phyloP scores from a whole-genome alignment of 1,284 basidiomycete species.

The Pseudomicrostroma phylloplanum region DNA sequence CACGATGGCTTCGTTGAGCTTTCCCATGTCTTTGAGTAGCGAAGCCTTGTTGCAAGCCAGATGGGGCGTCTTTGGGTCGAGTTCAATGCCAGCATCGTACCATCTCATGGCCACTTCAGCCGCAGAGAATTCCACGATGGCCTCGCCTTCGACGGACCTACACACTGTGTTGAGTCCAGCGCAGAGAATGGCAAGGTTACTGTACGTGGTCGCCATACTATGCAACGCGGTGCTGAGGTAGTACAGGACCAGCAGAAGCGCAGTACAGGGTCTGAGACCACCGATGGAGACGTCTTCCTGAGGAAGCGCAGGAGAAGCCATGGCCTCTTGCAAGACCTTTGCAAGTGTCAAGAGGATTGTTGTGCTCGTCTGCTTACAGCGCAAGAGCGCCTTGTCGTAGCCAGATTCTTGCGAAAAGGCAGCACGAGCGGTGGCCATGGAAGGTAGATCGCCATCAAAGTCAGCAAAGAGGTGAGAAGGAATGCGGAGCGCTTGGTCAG shows the following conservation, averaged over 20 bases:
- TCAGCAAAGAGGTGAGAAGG: slow-evolving; percentile 33
- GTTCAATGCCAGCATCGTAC: slow-evolving; percentile 58
- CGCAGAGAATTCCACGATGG: no score
- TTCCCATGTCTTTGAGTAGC: slow-evolving; percentile 60
- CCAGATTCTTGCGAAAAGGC: slow-evolving; percentile 7
- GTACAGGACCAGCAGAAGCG: slow-evolving; percentile 58
- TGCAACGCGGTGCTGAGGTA: slow-evolving; percentile 59
- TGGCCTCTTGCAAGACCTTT: slow-evolving; percentile 58
- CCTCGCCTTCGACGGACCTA: no score
- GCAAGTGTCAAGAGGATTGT: slow-evolving; percentile 60
- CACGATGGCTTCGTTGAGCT: slow-evolving; percentile 57
- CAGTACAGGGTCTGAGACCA: slow-evolving; percentile 55
- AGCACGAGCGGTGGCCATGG: slow-evolving; percentile 13
- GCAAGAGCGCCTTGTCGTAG: slow-evolving; percentile 31
- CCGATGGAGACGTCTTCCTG: slow-evolving; percentile 33
- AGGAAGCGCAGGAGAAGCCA: slow-evolving; percentile 15
- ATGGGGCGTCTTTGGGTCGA: slow-evolving; percentile 60
- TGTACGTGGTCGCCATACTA: slow-evolving; percentile 59
- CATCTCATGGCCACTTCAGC: slow-evolving; percentile 56
- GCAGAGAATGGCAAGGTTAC: slow-evolving; percentile 62
- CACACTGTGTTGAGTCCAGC: slow-evolving; percentile 46
- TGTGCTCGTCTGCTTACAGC: slow-evolving; percentile 54
- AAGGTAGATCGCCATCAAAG: slow-evolving; percentile 30
- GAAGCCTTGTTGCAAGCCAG: slow-evolving; percentile 62
- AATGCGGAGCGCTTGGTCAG: slow-evolving; percentile 30